Evolutionary conservation across 257 asterid species (phyloP).

Genomic region (Fraxinus americana): DNA sequence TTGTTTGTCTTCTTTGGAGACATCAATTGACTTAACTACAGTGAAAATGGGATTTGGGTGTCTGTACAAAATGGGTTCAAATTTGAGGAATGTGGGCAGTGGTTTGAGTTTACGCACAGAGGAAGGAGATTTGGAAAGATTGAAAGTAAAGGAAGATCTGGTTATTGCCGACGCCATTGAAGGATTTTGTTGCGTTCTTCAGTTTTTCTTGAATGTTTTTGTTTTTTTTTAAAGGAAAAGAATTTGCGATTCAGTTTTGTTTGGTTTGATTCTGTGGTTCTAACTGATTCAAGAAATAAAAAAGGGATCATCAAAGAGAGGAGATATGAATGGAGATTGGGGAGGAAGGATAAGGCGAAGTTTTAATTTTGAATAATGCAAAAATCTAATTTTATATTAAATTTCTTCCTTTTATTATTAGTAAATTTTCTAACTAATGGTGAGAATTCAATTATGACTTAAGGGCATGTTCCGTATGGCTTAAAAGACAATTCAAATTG

Average conservation of each 20-base stretch:
- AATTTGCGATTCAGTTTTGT: neutral
- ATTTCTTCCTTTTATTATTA: too few relatives aligned
- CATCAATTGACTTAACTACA: constrained; percentile 62
- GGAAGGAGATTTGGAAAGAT: constrained; percentile 11
- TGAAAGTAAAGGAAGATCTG: constrained; percentile 56
- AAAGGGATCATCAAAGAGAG: too few relatives aligned
- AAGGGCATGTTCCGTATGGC: too few relatives aligned
- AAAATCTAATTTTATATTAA: too few relatives aligned
- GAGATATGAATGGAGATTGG: too few relatives aligned
- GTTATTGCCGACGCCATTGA: constrained; percentile 67
- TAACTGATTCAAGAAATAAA: neutral
- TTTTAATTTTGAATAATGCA: too few relatives aligned
- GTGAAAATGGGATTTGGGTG: constrained; percentile 20
- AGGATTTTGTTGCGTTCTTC: neutral
- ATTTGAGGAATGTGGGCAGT: constrained; percentile 35
- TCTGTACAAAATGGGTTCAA: constrained; percentile 15
- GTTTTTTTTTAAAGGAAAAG: neutral
- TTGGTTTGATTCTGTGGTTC: neutral
- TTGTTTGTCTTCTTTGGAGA: constrained; percentile 78
- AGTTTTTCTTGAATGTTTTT: neutral
- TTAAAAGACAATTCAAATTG: too few relatives aligned
- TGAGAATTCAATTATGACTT: too few relatives aligned
- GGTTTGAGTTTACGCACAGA: constrained; percentile 24
- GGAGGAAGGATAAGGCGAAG: too few relatives aligned
- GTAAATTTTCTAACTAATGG: too few relatives aligned